A percentile compares a stretch with the other conserved stretches of the same genome.
phyloP scores from a whole-genome alignment of 805 yeast genomes.

The Candida loeiensis region DNA sequence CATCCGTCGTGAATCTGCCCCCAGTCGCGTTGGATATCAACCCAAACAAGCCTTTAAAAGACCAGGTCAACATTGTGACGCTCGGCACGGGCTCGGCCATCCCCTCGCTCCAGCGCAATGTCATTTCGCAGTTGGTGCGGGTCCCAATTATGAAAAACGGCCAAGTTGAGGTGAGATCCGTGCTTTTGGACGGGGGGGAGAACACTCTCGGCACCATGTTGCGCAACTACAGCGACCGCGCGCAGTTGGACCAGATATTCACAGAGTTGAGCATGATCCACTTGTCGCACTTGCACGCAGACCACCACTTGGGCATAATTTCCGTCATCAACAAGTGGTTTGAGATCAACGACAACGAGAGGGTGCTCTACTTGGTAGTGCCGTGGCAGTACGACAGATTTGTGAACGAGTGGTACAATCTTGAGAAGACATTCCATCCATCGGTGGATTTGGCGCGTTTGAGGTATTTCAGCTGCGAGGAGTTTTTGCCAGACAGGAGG shows the following conservation, averaged over 20 bases:
- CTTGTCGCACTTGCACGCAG: constrained; percentile 93
- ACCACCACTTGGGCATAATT: constrained; percentile 86
- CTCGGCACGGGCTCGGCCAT: constrained; percentile 92
- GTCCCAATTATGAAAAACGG: constrained; percentile 47
- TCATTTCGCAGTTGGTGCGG: constrained; percentile 72
- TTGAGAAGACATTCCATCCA: constrained; percentile 35
- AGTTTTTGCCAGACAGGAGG: constrained; percentile 37
- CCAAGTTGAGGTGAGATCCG: constrained; percentile 33
- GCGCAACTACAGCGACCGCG: constrained; percentile 53
- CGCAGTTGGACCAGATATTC: constrained; percentile 40
- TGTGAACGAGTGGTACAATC: constrained; percentile 60
- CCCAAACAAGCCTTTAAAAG: constrained; percentile 27
- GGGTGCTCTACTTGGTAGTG: constrained; percentile 53
- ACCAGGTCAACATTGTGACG: constrained; percentile 65
- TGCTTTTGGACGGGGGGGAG: constrained; percentile 93
- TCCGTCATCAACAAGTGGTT: constrained; percentile 72
- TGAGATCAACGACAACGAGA: constrained; percentile 23
- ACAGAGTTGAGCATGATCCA: constrained; percentile 62
- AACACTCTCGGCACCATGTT: constrained; percentile 73
- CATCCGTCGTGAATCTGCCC: constrained; percentile 15
- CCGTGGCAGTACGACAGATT: constrained; percentile 76
- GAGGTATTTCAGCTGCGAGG: constrained; percentile 58
- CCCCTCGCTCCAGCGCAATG: constrained; percentile 84
- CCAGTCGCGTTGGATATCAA: constrained; percentile 19
- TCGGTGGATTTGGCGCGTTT: constrained; percentile 39